Conservation (phyloP, 2,329 filamentous ascomycete genomes). For the Calonectria fujianensis region DNA sequence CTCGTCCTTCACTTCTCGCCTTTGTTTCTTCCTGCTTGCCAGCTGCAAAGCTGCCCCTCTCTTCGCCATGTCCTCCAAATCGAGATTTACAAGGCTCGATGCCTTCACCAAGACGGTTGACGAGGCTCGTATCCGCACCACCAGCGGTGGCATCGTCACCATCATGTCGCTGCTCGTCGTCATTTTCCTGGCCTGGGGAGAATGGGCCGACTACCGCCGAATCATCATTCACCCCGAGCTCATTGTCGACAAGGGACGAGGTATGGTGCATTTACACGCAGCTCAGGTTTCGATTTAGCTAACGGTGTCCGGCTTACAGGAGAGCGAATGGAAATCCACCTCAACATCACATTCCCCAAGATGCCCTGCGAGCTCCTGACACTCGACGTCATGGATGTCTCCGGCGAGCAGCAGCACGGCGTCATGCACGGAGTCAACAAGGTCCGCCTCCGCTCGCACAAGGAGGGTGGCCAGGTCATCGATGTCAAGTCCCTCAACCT, state of each 20-base stretch:
- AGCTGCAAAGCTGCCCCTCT: constrained; percentile 15
- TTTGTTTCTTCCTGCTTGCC: constrained; percentile 15
- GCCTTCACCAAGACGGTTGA: constrained; percentile 99
- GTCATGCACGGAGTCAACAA: constrained; percentile 95
- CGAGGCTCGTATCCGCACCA: constrained; percentile 96
- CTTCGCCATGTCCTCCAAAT: constrained; percentile 86
- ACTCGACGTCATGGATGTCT: constrained; percentile 99
- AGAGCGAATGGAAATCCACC: constrained; percentile 99
- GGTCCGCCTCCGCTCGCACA: constrained; percentile 83
- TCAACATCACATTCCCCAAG: constrained; percentile 96
- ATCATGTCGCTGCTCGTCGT: constrained; percentile 93
- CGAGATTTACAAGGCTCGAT: constrained; percentile 95
- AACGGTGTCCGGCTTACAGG: constrained; percentile 68
- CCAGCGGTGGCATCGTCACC: constrained; percentile 95
- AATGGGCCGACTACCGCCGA: constrained; percentile 95
- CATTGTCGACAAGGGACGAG: constrained; percentile 96
- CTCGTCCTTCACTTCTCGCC: background rate
- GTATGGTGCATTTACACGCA: constrained; percentile 66
- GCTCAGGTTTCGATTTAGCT: constrained; percentile 41
- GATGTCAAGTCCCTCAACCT: constrained; percentile 81
- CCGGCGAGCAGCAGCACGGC: constrained; percentile 95
- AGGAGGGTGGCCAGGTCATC: constrained; percentile 85
- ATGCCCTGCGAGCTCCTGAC: constrained; percentile 97
- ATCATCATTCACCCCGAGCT: constrained; percentile 93
- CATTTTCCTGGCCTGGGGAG: constrained; percentile 91